Evolutionary conservation across 2,329 filamentous ascomycete species (phyloP), one percentile per base, ranked within the genome.

Genomic region (Beauveria medogensis): DNA sequence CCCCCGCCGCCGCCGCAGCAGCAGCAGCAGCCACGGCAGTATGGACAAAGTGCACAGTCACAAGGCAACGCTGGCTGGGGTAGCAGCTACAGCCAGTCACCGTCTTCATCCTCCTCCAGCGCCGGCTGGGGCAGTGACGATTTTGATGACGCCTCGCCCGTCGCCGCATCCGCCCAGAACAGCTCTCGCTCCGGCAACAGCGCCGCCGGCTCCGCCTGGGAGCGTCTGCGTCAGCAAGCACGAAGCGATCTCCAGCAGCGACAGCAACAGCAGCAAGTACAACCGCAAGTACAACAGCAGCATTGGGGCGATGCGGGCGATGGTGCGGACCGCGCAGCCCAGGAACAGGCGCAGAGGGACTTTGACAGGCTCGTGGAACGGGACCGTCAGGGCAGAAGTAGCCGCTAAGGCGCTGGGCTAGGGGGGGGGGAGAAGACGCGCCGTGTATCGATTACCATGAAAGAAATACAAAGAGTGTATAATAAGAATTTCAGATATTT

Each of bases 321-420:
- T 26, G 68, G 78, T 9, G 73, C 74, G 59, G 74, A 78, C 24
- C 73, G 67, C 61, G 64, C 70, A 18, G 73, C 73, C 48, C 80
- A 75, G 66, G 73, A 73, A 9, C 73, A 78, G 63, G 79, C 80
- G 6, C 80, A 82, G 62, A 74, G 71, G 62, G 78, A 82, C 34
- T 82, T 82, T 64, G 80, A 82, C 62, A 71, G 71, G 22, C 70
- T 82, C 61, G 60, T 82, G 3, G 79, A 82, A 47, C 70, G 72
- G 16, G 80, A 82, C 62, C 70, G 76, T 24, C 67, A 63, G 71
- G 70, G 24, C 62, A 59, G 4, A 70, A 71, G 66, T 28, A 65
- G 63, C 41, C 65, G 58, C 41, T 69, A 65, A 24, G 30, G 5
- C 30, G 30, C 30, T 34, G 30, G 30, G 30, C 30, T 30, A 9